Evolutionary conservation across 1,284 basidiomycete species (phyloP).

Genomic region (Irpex sp.): DNA sequence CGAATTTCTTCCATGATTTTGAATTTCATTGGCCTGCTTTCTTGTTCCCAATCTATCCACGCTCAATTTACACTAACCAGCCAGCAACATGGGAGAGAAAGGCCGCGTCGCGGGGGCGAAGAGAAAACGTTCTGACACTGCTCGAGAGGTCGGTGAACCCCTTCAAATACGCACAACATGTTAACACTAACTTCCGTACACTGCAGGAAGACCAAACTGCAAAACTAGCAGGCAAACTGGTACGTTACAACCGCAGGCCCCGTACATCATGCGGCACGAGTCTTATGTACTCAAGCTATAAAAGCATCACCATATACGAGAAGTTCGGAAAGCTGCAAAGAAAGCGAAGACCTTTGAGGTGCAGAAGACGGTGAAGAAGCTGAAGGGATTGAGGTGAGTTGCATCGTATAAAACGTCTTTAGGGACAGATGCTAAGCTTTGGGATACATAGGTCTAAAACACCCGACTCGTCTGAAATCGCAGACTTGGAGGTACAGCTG

Average conservation of each 20-base stretch:
- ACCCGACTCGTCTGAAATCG: conserved; percentile 35
- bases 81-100: neutral
- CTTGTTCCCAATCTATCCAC: neutral
- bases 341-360: conserved; percentile 82
- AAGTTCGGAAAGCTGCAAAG: conserved; percentile 71
- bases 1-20: neutral
- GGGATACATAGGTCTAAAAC: conserved; percentile 38
- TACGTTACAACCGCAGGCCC: conserved; percentile 21
- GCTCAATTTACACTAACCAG: neutral
- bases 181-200: neutral
- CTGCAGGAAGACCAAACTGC: conserved; percentile 32
- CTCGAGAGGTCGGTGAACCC: neutral
- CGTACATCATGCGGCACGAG: conserved; percentile 27
- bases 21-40: neutral
- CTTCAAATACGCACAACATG: no score
- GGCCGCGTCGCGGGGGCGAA: neutral
- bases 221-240: conserved; percentile 36
- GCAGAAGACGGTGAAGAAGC: conserved; percentile 79
- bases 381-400: conserved; percentile 65
- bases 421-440: neutral
- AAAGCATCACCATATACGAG: conserved; percentile 64
- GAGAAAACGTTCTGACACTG: neutral
- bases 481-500: conserved; percentile 64
- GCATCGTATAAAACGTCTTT: conserved; percentile 14
- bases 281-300: conserved; percentile 14